phyloP scores from a whole-genome alignment of 2,329 filamentous ascomycete species.

The Kalmusia sp. region DNA sequence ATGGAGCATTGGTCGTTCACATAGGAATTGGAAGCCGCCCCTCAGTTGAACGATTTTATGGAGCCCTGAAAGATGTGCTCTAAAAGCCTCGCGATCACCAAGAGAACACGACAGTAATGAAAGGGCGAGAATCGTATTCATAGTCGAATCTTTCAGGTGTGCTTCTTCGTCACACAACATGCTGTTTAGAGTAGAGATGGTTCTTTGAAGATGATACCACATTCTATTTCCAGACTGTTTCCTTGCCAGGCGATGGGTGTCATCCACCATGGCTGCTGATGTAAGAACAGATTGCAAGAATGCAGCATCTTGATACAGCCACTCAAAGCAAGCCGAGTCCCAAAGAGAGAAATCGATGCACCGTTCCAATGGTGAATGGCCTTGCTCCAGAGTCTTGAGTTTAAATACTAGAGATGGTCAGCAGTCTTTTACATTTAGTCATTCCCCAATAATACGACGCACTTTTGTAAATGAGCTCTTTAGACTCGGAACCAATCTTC shows the following conservation, averaged over 20 bases:
- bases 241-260: neutral
- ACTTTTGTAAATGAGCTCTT: neutral
- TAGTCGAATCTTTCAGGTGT: neutral
- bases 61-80: neutral
- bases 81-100: neutral
- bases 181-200: neutral
- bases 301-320: neutral
- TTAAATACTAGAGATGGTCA: neutral
- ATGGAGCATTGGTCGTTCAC: neutral
- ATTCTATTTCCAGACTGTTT: neutral
- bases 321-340: conserved; percentile 1
- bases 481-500: neutral
- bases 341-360: conserved; percentile 1
- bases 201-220: conserved; percentile 1
- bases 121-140: neutral
- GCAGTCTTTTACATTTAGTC: too few relatives aligned
- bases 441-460: neutral
- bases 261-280: neutral
- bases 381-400: neutral
- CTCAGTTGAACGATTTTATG: neutral
- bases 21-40: neutral
- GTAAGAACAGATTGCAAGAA: neutral
- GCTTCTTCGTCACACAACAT: neutral
- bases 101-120: neutral
- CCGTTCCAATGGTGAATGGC: neutral